Conservation (phyloP, 495 filamentous ascomycete species). For the Evernia prunastri region DNA sequence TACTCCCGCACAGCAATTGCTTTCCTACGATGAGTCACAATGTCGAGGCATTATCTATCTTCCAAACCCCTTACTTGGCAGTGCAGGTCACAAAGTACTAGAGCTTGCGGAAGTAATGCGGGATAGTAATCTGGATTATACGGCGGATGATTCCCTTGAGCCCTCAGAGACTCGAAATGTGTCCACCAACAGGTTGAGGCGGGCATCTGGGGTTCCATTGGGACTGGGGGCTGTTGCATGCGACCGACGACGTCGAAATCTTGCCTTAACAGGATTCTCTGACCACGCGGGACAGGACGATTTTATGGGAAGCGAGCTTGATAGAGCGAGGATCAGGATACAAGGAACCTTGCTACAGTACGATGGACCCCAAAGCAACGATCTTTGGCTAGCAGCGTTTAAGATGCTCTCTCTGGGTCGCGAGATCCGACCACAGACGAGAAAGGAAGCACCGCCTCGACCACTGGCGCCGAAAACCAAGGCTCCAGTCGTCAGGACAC, state of each 20-base stretch:
- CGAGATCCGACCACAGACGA: slow-evolving; percentile 30
- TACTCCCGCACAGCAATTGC: slow-evolving; percentile 25
- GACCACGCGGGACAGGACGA: slow-evolving; percentile 24
- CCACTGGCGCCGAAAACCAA: slow-evolving; percentile 20
- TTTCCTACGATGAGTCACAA: slow-evolving; percentile 26
- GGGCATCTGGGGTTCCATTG: neutral
- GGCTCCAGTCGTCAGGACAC: slow-evolving; percentile 17
- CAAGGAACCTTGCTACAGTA: slow-evolving; percentile 22
- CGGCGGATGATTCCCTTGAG: slow-evolving; percentile 15
- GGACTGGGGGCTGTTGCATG: neutral
- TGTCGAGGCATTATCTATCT: slow-evolving; percentile 37
- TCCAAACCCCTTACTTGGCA: slow-evolving; percentile 29
- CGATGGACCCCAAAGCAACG: slow-evolving; percentile 28
- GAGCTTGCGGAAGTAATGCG: slow-evolving; percentile 45
- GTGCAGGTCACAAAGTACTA: slow-evolving; percentile 42
- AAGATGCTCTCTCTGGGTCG: slow-evolving; percentile 33
- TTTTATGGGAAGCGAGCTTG: slow-evolving; percentile 27
- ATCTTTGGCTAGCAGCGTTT: slow-evolving; percentile 34
- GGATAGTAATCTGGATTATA: slow-evolving; percentile 15
- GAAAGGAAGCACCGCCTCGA: slow-evolving; percentile 8
- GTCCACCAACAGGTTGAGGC: slow-evolving; percentile 5
- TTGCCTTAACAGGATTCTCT: slow-evolving; percentile 22
- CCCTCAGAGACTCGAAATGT: slow-evolving; percentile 1
- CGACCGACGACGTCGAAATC: slow-evolving; percentile 16
- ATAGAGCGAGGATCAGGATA: slow-evolving; percentile 26